These are phyloP conservation scores for Mortierella alpina DNA, from an alignment of 192 early-diverging fungal species.

Conservation along the genomic window DNA sequence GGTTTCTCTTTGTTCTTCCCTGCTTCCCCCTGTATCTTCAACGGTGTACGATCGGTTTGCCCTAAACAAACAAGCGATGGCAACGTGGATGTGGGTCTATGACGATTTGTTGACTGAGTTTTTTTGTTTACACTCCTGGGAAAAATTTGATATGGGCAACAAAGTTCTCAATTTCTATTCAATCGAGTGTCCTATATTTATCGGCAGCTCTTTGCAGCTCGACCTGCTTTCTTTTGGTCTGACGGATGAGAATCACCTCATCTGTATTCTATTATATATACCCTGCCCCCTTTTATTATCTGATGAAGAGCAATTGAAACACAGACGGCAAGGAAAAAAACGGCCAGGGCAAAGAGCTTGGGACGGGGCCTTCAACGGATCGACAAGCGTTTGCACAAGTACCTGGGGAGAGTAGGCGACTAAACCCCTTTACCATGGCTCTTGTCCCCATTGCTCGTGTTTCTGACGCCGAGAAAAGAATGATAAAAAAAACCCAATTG, in stretches of 20 bases:
- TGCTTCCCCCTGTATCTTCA: too few species aligned
- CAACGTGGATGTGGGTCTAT: constrained; percentile 17
- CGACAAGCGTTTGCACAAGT: too few species aligned
- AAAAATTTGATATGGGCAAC: background rate
- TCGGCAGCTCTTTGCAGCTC: background rate
- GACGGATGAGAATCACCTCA: constrained; percentile 6
- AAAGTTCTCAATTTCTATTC: background rate
- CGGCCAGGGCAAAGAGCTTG: too few species aligned
- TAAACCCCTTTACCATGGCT: too few species aligned
- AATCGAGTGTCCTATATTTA: constrained; percentile 12
- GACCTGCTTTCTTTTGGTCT: background rate
- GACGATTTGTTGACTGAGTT: background rate
- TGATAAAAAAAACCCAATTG: too few species aligned
- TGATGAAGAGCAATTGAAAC: constrained; percentile 3
- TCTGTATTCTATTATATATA: background rate
- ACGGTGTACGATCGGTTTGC: background rate
- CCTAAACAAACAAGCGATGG: constrained; percentile 5
- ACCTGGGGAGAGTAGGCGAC: too few species aligned
- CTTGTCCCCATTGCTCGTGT: too few species aligned
- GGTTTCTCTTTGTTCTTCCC: background rate
- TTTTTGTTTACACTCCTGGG: too few species aligned
- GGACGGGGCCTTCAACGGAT: too few species aligned
- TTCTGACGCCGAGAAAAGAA: too few species aligned
- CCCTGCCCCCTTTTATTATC: background rate
- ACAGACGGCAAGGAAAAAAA: background rate